phyloP scores from a whole-genome alignment of 2,329 filamentous ascomycete genomes.

The Trichoderma sp. region DNA sequence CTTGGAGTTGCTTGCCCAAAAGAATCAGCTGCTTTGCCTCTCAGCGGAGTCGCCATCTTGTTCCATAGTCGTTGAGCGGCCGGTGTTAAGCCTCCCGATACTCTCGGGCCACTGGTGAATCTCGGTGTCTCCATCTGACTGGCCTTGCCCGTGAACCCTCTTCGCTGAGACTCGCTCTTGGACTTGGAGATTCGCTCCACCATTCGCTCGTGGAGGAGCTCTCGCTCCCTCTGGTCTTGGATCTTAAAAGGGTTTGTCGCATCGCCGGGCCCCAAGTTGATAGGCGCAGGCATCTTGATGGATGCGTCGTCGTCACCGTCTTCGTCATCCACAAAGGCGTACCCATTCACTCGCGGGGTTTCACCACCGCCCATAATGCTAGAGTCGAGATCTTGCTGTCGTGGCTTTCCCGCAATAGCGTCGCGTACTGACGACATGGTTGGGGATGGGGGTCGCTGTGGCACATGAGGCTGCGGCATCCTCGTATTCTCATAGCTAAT shows the following conservation, averaged over 20 bases:
- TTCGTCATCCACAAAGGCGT: slow-evolving; percentile 88
- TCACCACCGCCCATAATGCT: slow-evolving; percentile 60
- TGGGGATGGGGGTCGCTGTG: slow-evolving; percentile 65
- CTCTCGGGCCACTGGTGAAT: slow-evolving; percentile 65
- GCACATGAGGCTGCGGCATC: slow-evolving; percentile 53
- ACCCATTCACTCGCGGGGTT: slow-evolving; percentile 89
- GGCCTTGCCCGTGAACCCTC: slow-evolving; percentile 59
- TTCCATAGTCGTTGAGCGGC: slow-evolving; percentile 69
- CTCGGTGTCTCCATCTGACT: slow-evolving; percentile 64
- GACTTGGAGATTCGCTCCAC: slow-evolving; percentile 76
- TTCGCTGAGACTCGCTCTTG: slow-evolving; percentile 61
- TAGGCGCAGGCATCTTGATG: slow-evolving; percentile 35
- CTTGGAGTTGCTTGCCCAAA: slow-evolving; percentile 40
- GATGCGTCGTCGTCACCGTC: slow-evolving; percentile 48
- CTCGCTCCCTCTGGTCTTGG: slow-evolving; percentile 69
- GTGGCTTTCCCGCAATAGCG: slow-evolving; percentile 73
- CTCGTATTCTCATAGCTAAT: slow-evolving; percentile 84
- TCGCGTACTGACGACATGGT: slow-evolving; percentile 81
- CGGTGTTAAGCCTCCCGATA: slow-evolving; percentile 63
- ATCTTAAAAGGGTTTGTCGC: slow-evolving; percentile 79
- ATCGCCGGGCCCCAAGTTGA: slow-evolving; percentile 59
- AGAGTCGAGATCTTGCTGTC: slow-evolving; percentile 61
- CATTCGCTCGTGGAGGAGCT: slow-evolving; percentile 80
- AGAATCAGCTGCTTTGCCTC: slow-evolving; percentile 32
- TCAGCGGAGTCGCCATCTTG: slow-evolving; percentile 52